Percentiles rank a stretch among this genome's conserved stretches.
These are phyloP conservation scores for Tulasnella calospora DNA, from an alignment of 768 basidiomycete species.

Conservation along the genomic window DNA sequence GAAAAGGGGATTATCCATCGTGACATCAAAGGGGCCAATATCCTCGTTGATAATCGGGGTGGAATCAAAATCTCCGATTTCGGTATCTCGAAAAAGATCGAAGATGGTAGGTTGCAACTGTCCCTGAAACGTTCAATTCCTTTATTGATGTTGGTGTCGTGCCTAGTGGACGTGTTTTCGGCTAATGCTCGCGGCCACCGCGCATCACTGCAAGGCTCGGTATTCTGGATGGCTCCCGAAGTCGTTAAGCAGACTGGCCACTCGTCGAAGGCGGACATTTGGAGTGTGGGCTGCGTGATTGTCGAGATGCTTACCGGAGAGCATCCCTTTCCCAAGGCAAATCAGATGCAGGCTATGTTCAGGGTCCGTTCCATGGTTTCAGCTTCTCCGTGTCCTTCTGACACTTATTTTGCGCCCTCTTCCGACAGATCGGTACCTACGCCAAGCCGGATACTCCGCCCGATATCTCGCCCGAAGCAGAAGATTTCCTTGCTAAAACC, in stretches of 20 bases:
- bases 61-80: conserved; percentile 97
- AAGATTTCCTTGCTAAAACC: conserved; percentile 77
- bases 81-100: conserved; percentile 95
- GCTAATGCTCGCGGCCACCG: conserved; percentile 63
- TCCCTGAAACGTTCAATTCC: not conserved
- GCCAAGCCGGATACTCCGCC: conserved; percentile 83
- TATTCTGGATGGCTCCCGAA: conserved; percentile 99
- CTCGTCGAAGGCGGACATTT: conserved; percentile 89
- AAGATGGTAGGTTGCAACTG: conserved; percentile 67
- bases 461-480: conserved; percentile 85
- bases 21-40: conserved; percentile 98
- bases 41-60: conserved; percentile 96
- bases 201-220: conserved; percentile 92
- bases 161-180: conserved; percentile 44
- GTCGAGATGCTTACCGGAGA: conserved; percentile 97
- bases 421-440: conserved; percentile 77
- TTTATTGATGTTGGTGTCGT: not conserved
- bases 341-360: conserved; percentile 99
- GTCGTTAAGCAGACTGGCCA: conserved; percentile 94
- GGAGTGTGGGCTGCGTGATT: conserved; percentile 91
- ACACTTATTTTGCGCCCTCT: not conserved
- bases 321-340: conserved; percentile 91
- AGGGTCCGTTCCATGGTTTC: conserved; percentile 50
- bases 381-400: not conserved
- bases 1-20: conserved; percentile 93